These are phyloP conservation scores for Lactarius tabidus DNA, from an alignment of 768 basidiomycete species.

Conservation along the genomic window DNA sequence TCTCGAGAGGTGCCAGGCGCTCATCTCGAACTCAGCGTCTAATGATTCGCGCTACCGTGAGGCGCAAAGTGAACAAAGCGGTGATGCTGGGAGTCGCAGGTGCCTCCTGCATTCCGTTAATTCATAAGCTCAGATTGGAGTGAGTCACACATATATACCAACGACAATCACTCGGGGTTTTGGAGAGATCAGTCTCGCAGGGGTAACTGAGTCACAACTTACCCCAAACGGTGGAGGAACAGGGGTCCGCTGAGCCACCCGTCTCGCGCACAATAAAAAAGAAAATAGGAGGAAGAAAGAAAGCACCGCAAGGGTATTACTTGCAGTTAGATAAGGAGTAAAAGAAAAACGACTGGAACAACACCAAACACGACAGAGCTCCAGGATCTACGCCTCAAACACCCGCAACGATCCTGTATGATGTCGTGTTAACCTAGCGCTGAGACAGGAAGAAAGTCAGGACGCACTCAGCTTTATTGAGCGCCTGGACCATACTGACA, in stretches of 20 bases:
- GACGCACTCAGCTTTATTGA: constrained; percentile 93
- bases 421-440: constrained; percentile 19
- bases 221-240: neutral
- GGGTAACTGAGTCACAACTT: neutral
- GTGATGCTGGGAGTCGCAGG: too few relatives aligned
- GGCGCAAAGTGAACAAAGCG: too few relatives aligned
- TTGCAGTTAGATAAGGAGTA: constrained; percentile 18
- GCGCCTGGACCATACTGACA: constrained; percentile 84
- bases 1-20: too few relatives aligned
- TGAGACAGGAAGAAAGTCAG: constrained; percentile 6
- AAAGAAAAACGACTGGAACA: constrained; percentile 6
- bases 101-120: too few relatives aligned
- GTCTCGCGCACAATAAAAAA: neutral
- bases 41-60: too few relatives aligned
- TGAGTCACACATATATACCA: too few relatives aligned
- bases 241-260: neutral
- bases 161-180: too few relatives aligned
- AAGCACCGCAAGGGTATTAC: constrained; percentile 23
- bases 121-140: too few relatives aligned
- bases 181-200: neutral
- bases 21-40: too few relatives aligned
- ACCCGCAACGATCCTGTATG: constrained; percentile 56
- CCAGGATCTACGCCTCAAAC: constrained; percentile 34
- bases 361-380: neutral
- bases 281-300: neutral